Evolutionary conservation across 345 rosid species (phyloP).

Genomic region (Populus ilicifolia): DNA sequence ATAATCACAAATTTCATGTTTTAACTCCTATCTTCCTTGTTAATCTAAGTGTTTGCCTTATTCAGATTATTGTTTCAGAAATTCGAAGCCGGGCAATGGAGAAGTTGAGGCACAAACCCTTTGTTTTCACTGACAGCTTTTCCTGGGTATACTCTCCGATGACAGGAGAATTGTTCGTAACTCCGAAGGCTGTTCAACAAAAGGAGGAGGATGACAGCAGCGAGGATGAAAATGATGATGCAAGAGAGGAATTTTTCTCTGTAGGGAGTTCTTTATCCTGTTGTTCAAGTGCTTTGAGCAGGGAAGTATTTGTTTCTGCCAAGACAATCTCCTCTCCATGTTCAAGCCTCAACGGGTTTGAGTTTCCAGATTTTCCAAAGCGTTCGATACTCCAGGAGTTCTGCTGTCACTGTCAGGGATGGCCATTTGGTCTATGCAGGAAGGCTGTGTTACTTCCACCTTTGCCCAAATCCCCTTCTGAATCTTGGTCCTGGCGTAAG

Average conservation of each 20-base stretch:
- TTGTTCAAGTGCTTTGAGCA: slow-evolving; percentile 48
- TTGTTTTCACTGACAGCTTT: slow-evolving; percentile 37
- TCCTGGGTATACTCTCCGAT: slow-evolving; percentile 42
- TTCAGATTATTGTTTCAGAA: slow-evolving; percentile 60
- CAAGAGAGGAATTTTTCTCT: slow-evolving; percentile 51
- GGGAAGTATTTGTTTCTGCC: slow-evolving; percentile 53
- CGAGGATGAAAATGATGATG: slow-evolving; percentile 19
- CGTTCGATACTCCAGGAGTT: slow-evolving; percentile 59
- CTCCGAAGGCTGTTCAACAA: neutral
- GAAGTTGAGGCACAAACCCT: slow-evolving; percentile 58
- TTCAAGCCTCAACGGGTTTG: slow-evolving; percentile 52
- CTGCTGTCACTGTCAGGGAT: slow-evolving; percentile 75
- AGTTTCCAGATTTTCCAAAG: slow-evolving; percentile 38
- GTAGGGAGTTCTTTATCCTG: slow-evolving; percentile 62
- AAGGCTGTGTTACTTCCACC: slow-evolving; percentile 78
- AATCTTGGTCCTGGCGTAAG: slow-evolving; percentile 86
- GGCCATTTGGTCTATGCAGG: slow-evolving; percentile 91
- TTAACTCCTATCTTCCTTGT: neutral
- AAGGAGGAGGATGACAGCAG: neutral
- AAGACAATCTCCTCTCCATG: slow-evolving; percentile 51
- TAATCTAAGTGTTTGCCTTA: neutral
- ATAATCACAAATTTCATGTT: neutral
- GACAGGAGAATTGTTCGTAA: slow-evolving; percentile 16
- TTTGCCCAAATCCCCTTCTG: slow-evolving; percentile 82
- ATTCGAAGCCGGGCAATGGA: slow-evolving; percentile 71